A percentile compares a stretch with the other conserved stretches of the same genome.
phyloP scores from a whole-genome alignment of 148 eudicot genomes.

The Cornus florida region DNA sequence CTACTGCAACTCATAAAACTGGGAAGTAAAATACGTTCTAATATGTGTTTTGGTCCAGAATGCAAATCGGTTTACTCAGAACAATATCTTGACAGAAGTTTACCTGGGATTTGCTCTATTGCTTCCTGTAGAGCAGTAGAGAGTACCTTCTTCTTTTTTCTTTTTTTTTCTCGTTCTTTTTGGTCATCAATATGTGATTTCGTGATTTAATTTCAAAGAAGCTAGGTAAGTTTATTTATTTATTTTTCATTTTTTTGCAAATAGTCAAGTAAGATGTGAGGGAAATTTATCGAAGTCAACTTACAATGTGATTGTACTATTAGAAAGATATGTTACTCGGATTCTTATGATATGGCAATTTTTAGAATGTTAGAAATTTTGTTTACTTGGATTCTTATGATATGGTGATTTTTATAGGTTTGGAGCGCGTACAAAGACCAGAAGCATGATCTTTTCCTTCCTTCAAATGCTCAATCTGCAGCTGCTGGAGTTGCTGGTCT shows the following conservation, averaged over 20 bases:
- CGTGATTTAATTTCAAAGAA: not conserved
- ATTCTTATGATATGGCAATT: too few relatives aligned
- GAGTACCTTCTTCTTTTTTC: too few relatives aligned
- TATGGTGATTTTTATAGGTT: slow-evolving; percentile 46
- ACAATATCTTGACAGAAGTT: not conserved
- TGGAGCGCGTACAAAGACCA: slow-evolving; percentile 99
- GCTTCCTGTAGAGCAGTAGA: not conserved
- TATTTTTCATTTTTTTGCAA: not conserved
- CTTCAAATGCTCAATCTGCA: slow-evolving; percentile 93
- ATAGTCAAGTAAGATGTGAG: too few relatives aligned
- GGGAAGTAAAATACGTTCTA: too few relatives aligned
- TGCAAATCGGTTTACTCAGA: not conserved
- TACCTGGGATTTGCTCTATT: not conserved
- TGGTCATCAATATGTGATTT: not conserved
- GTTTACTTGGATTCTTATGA: not conserved
- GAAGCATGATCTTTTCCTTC: slow-evolving; percentile 94
- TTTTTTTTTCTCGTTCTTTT: too few relatives aligned
- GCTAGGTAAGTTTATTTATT: not conserved
- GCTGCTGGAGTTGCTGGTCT: slow-evolving; percentile 97
- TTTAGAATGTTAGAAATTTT: not conserved
- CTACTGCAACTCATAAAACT: not conserved
- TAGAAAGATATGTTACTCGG: too few relatives aligned
- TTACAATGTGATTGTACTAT: too few relatives aligned
- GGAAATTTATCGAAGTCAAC: too few relatives aligned
- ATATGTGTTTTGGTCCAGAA: not conserved